Percentiles rank a stretch among this genome's conserved stretches.
Evolutionary conservation across 164 flowering plant genomes (phyloP).

Genomic region (Magnolia sinica): DNA sequence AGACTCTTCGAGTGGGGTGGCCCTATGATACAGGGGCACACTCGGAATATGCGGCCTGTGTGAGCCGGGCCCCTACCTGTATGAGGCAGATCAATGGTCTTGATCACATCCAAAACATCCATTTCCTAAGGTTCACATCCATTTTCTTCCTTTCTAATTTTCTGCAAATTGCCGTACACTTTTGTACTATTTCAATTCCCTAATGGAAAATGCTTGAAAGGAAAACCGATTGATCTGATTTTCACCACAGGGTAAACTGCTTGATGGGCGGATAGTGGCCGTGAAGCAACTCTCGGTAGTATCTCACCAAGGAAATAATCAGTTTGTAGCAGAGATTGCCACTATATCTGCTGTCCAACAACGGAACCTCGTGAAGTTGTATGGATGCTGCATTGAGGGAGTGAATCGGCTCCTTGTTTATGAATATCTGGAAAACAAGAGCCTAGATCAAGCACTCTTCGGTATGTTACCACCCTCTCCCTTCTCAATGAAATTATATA

Average conservation of each 20-base stretch:
- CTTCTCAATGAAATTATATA: no score
- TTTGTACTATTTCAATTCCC: no score
- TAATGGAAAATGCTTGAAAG: not conserved
- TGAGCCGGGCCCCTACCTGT: no score
- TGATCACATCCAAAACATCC: no score
- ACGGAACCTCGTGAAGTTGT: constrained; percentile 71
- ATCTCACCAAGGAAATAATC: constrained; percentile 73
- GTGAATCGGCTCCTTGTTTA: constrained; percentile 63
- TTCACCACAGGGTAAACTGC: constrained; percentile 44
- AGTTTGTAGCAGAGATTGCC: constrained; percentile 72
- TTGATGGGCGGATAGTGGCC: constrained; percentile 62
- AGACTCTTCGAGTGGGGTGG: no score
- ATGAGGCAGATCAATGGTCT: no score
- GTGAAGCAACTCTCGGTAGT: constrained; percentile 70
- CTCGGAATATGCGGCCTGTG: no score
- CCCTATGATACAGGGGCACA: no score
- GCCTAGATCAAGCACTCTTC: constrained; percentile 76
- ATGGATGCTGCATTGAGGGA: constrained; percentile 80
- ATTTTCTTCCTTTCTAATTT: no score
- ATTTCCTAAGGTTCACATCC: not conserved
- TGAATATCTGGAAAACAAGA: constrained; percentile 68
- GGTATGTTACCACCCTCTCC: constrained; percentile 26
- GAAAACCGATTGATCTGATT: no score
- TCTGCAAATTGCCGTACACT: no score
- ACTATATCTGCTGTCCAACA: constrained; percentile 85